phyloP scores from a whole-genome alignment of 345 rosid species.

The Eutrema yunnanense region DNA sequence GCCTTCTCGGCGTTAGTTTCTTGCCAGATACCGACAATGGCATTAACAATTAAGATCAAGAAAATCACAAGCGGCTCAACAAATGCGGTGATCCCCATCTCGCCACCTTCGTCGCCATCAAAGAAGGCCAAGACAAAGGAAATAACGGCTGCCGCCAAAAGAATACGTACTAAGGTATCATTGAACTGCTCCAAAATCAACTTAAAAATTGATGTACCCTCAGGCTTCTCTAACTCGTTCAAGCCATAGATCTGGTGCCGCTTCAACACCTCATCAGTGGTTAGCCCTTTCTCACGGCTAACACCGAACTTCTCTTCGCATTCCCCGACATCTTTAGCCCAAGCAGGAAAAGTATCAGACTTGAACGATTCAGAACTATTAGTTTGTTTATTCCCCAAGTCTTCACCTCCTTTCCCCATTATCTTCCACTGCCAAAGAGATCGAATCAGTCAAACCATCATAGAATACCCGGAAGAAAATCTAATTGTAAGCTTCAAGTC shows the following conservation, averaged over 20 bases:
- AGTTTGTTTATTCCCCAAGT: conserved; percentile 32
- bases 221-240: conserved; percentile 84
- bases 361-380: conserved; percentile 4
- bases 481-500: neutral
- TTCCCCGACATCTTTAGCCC: conserved; percentile 57
- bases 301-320: conserved; percentile 57
- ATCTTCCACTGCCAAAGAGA: conserved; percentile 9
- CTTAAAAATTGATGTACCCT: conserved; percentile 52
- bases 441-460: neutral
- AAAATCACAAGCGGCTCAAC: conserved; percentile 95
- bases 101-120: conserved; percentile 93
- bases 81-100: conserved; percentile 78
- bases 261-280: conserved; percentile 44
- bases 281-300: conserved; percentile 39
- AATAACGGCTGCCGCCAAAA: conserved; percentile 64
- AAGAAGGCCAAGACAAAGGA: conserved; percentile 75
- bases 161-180: conserved; percentile 79
- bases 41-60: conserved; percentile 87
- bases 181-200: conserved; percentile 74
- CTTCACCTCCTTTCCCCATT: conserved; percentile 75
- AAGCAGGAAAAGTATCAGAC: conserved; percentile 44
- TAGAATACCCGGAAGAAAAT: neutral
- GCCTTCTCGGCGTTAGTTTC: conserved; percentile 93
- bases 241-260: conserved; percentile 50
- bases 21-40: conserved; percentile 88